These are phyloP conservation scores for Coemansia sp. DNA, from an alignment of 192 early-diverging fungal species.

Conservation along the genomic window DNA sequence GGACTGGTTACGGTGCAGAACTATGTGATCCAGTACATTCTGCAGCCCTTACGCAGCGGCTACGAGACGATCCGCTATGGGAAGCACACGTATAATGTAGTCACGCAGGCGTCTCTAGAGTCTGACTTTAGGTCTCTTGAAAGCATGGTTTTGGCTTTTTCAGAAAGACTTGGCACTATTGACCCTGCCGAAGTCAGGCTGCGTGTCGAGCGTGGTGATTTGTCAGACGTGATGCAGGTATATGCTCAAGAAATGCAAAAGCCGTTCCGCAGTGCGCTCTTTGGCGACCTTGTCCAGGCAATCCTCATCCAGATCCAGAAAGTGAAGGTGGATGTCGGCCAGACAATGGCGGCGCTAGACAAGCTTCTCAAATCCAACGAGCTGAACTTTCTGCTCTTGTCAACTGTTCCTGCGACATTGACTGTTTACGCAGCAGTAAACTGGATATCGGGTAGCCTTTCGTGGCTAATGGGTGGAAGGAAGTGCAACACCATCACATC, in stretches of 20 bases:
- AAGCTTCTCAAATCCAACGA: constrained; percentile 93
- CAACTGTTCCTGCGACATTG: constrained; percentile 70
- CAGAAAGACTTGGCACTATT: constrained; percentile 54
- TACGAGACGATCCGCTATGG: constrained; percentile 80
- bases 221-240: constrained; percentile 71
- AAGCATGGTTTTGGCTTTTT: constrained; percentile 87
- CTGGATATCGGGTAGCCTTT: constrained; percentile 39
- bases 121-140: constrained; percentile 86
- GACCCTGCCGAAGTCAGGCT: constrained; percentile 56
- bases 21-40: constrained; percentile 77
- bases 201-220: constrained; percentile 73
- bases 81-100: constrained; percentile 72
- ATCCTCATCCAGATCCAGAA: constrained; percentile 88
- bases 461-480: constrained; percentile 42
- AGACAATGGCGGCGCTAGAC: constrained; percentile 89
- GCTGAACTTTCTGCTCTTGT: constrained; percentile 91
- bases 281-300: constrained; percentile 69
- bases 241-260: constrained; percentile 76
- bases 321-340: constrained; percentile 89
- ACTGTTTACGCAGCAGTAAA: constrained; percentile 55
- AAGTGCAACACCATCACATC: constrained; percentile 45
- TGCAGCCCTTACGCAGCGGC: constrained; percentile 68
- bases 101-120: constrained; percentile 71
- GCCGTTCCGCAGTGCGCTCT: constrained; percentile 52
- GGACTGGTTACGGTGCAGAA: constrained; percentile 58